Percentiles rank a stretch among this genome's conserved stretches.
phyloP scores from a whole-genome alignment of 192 early-diverging fungal genomes.

The Pilaira anomala region DNA sequence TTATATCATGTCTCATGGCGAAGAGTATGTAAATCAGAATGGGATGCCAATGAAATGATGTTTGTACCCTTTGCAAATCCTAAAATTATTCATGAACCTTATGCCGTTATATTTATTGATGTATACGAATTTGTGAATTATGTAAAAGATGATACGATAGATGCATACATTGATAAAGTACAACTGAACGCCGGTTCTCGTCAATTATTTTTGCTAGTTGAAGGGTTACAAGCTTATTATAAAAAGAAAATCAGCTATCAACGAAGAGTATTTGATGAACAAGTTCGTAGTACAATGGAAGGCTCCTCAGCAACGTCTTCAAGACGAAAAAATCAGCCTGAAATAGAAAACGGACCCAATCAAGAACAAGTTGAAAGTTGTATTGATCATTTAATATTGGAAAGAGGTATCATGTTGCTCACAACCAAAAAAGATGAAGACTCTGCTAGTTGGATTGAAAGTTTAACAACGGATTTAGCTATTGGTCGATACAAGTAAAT shows the following conservation, averaged over 20 bases:
- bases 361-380: slow-evolving; percentile 28
- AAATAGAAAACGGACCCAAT: neutral
- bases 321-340: neutral
- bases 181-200: slow-evolving; percentile 8
- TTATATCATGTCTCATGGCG: slow-evolving; percentile 39
- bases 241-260: slow-evolving; percentile 21
- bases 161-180: slow-evolving; percentile 16
- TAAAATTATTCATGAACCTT: slow-evolving; percentile 27
- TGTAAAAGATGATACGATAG: slow-evolving; percentile 20
- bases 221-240: slow-evolving; percentile 38
- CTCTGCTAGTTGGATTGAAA: slow-evolving; percentile 29
- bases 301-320: neutral
- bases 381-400: slow-evolving; percentile 35
- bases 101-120: slow-evolving; percentile 26
- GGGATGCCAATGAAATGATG: slow-evolving; percentile 28
- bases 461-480: slow-evolving; percentile 39
- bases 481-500: slow-evolving; percentile 38
- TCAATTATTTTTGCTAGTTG: slow-evolving; percentile 40
- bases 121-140: slow-evolving; percentile 20
- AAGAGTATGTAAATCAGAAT: slow-evolving; percentile 25
- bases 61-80: slow-evolving; percentile 24
- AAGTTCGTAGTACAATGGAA: slow-evolving; percentile 23
- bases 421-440: slow-evolving; percentile 35
- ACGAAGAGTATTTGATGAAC: slow-evolving; percentile 21
- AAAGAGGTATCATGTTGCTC: slow-evolving; percentile 36